Base-by-base conservation (phyloP, 805 yeast species). In the Lipomyces lipofer region DNA sequence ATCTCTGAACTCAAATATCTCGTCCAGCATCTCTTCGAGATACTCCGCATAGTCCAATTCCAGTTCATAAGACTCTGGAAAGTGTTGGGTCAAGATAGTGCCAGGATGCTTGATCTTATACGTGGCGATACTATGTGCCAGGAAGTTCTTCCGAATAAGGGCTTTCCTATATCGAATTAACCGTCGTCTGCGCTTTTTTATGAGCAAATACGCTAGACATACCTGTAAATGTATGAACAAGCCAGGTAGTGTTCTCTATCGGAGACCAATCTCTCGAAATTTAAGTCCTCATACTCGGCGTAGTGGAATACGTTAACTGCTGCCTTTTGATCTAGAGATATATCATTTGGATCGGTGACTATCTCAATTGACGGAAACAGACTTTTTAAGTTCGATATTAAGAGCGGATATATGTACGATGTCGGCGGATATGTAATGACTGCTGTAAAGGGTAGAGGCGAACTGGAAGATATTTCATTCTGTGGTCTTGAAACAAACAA, bases 31-130 rank as follows among this genome's bases (percentile, higher is more conserved):
- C 67, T 94, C 99, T 64, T 94, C 98, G 47, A 94, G 73, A 64
- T 94, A 94, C 69, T 94, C 99, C 1, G 98, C 97, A 70, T 88
- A 94, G 65, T 92, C 98, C 21, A 94, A 80, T 66, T 94, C 98
- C 29, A 94, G 73, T 51, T 84, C 84, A 70, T 76, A 89, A 2
- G 91, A 78, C 50, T 82, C 87, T 0, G 97, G 92, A 56, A 82
- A 83, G 1, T 94, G 82, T 0, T 59, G 64, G 1, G 68, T 72
- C 51, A 94, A 73, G 1, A 82, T 72, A 1, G 91, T 82, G 0
- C 72, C 69, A 0, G 96, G 95, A 65, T 90, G 71, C 67, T 94
- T 94, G 7, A 85, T 88, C 3, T 73, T 72, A 63, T 80, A 91
- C 54, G 82, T 80, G 47, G 81, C 85, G n/a, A 94, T 78, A 0